Base-by-base conservation (phyloP, 805 yeast species). In the Saturnispora mendoncae region DNA sequence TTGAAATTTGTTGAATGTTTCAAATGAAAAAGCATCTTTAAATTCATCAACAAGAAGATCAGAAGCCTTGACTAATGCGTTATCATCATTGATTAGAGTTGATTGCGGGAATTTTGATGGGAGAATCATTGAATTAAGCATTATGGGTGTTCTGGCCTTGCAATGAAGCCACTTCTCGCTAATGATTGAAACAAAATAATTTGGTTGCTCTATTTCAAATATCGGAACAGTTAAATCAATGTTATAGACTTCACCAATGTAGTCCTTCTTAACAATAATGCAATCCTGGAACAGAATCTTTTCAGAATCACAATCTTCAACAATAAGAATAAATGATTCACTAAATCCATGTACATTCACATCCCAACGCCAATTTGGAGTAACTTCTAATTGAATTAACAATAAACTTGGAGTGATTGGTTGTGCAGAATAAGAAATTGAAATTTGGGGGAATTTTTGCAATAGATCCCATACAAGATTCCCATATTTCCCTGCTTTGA, bases 101-200 rank as follows among this genome's bases (percentile, higher is more conserved):
- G 76, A 76, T 0, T 80, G 69, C 1, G 84, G 76, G 43, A 80
- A 74, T 48, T 72, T 72, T 52, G 74, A 71, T 5, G 95, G 95
- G 4, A 77, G 39, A 26, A 61, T 65, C 41, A 83, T 48, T 18
- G 64, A 55, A 25, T 67, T 62, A 45, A 85, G 61, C 42, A 76
- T 58, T 1, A 86, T 66, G 0, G 95, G 84, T 1, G 72, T 55
- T 45, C 72, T 74, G 46, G 70, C 66, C 42, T 74, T 84, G 43
- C 86, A 76, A 46, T 84, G 88, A 4, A 87, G 61, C 98, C 97
- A 92, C 45, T 69, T 75, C 44, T 88, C 94, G 43, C 94, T 85
- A 2, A 82, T 60, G 10, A 88, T 57, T 0, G 81, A 68, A 4
- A 87, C 70, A 57, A 82, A 85, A 48, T 81, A 78, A 50, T 76